Evolutionary conservation across 805 yeast species (phyloP), one percentile per base, ranked within the genome.

Genomic region (Ascoidea tarda): DNA sequence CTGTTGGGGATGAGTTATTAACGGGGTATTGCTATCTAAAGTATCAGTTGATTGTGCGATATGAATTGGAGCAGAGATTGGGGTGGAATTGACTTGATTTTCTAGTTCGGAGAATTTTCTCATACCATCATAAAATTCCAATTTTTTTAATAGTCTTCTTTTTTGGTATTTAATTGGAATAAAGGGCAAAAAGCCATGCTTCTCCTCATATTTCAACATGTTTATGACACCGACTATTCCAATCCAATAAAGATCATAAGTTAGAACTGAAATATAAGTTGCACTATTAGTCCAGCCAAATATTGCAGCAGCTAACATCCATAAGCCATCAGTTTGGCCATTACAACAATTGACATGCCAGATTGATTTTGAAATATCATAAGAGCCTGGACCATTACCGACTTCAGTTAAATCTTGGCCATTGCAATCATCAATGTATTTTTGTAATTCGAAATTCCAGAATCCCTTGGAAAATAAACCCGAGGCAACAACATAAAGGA

Each of bases 271-370:
- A 4, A 95, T 95, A 62, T 84, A 87, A 0, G 97, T 89, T 2
- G 96, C 96, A 57, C 90, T 79, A 64, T 89, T 89, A 12, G 93
- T 88, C 97, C 97, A 89, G 1, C 97, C 97, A 50, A 89, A 74
- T 5, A 89, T 71, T 1, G 96, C 96, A 44, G 90, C 87, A 60
- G 86, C 74, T 44, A 89, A 71, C 95, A 88, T 87, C 96, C 95
- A 89, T 38, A 82, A 79, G 4, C 95, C 95, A 62, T 89, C 96
- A n/a, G 77, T 84, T 59, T 86, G 84, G 31, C 96, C 95, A 64
- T 88, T 88, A 69, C 97, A 89, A 66, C 96, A 88, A 67, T 89
- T 87, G 32, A 89, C 96, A 64, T 89, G 97, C 97, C 97, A 89
- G 1, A 89, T 81, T 5, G 93, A 81, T 49, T 74, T 77, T 21